Evolutionary conservation across 2,329 filamentous ascomycete genomes (phyloP).

Genomic region (Neonectria neomacrospora): DNA sequence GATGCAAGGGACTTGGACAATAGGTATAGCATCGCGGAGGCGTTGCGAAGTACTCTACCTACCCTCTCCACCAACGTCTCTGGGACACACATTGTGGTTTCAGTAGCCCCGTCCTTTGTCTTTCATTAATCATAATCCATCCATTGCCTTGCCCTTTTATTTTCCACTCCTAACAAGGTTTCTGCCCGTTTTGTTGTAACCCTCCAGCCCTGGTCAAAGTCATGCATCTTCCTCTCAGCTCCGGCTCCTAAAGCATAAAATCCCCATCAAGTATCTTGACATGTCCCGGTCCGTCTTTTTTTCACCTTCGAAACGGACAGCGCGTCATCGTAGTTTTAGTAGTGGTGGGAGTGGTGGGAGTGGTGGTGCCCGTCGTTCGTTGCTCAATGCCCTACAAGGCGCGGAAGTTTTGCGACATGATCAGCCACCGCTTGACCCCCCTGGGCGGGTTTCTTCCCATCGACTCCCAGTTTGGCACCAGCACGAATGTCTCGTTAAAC

Average conservation of each 20-base stretch:
- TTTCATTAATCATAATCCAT: slow-evolving; percentile 20
- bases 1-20: neutral
- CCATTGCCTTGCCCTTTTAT: neutral
- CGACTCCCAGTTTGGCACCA: slow-evolving; percentile 79
- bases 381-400: slow-evolving; percentile 52
- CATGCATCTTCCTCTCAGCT: slow-evolving; percentile 14
- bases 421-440: slow-evolving; percentile 69
- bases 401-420: slow-evolving; percentile 79
- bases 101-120: neutral
- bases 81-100: slow-evolving; percentile 7
- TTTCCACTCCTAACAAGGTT: neutral
- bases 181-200: neutral
- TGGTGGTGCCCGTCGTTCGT: slow-evolving; percentile 16
- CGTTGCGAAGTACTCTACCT: neutral
- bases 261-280: neutral
- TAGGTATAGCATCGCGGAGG: neutral
- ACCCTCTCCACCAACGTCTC: neutral
- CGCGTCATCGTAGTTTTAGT: neutral
- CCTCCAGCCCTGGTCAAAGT: neutral
- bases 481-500: slow-evolving; percentile 83
- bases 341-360: neutral
- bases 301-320: neutral
- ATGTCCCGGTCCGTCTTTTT: neutral
- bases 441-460: slow-evolving; percentile 64
- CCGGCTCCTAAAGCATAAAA: neutral